These are phyloP conservation scores for Triglochin maritima DNA, from an alignment of 106 monocot species.

Conservation along the genomic window DNA sequence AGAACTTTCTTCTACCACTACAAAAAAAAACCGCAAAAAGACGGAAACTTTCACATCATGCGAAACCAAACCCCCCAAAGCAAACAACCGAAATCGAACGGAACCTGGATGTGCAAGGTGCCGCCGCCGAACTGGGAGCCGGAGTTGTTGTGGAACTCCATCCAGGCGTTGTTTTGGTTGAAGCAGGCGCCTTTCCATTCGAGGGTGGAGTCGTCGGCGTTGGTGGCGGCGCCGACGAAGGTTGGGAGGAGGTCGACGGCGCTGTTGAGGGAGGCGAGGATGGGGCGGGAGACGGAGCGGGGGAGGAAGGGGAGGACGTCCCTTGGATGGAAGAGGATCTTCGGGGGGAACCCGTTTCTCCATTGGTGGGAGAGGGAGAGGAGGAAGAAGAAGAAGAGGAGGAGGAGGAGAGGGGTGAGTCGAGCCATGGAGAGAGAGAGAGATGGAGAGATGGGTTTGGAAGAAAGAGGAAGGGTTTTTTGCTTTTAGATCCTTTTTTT, in stretches of 20 bases:
- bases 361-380: background rate
- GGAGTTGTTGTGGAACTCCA: constrained; percentile 53
- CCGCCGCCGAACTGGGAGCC: constrained; percentile 43
- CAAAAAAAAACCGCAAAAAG: no score
- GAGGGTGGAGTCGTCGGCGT: constrained; percentile 9
- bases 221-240: constrained; percentile 15
- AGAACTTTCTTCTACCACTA: no score
- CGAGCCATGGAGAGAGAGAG: background rate
- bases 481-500: no score
- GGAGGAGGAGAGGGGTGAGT: background rate
- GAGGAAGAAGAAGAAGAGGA: background rate
- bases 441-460: background rate
- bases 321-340: constrained; percentile 5
- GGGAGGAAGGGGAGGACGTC: constrained; percentile 25
- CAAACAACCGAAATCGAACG: no score
- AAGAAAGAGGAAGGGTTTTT: background rate
- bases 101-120: constrained; percentile 55
- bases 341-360: background rate
- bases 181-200: constrained; percentile 73
- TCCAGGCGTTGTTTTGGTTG: constrained; percentile 41
- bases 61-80: no score
- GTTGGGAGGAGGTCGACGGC: constrained; percentile 21
- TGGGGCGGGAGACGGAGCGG: constrained; percentile 10
- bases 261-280: constrained; percentile 11
- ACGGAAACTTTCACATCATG: no score